A percentile compares a stretch with the other conserved stretches of the same genome.
These are phyloP conservation scores for Prunus salicina DNA, from an alignment of 306 rosid genomes.

Conservation along the genomic window DNA sequence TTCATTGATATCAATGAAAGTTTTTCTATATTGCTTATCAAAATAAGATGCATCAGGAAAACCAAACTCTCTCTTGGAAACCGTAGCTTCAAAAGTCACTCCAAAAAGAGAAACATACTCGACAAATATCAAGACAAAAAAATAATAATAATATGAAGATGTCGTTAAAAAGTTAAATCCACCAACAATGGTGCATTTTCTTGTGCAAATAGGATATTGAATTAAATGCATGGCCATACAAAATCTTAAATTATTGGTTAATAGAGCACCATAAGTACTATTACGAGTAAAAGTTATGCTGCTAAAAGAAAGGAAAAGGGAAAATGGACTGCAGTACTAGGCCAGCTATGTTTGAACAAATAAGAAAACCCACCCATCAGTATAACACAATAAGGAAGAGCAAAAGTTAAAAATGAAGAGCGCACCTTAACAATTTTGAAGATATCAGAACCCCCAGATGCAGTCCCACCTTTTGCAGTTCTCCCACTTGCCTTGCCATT, in stretches of 20 bases:
- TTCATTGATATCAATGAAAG: background rate
- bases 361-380: background rate
- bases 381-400: background rate
- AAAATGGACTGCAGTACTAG: background rate
- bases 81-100: background rate
- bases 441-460: slow-evolving; percentile 81
- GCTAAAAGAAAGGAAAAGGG: background rate
- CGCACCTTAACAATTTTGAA: slow-evolving; percentile 91
- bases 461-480: slow-evolving; percentile 56
- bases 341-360: background rate
- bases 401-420: background rate
- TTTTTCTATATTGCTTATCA: background rate
- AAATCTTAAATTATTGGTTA: background rate
- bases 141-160: background rate
- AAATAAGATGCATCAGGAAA: background rate
- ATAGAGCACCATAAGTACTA: background rate
- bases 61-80: background rate
- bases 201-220: background rate
- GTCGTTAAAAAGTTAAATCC: background rate
- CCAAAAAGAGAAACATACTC: background rate
- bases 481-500: slow-evolving; percentile 61
- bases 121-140: background rate
- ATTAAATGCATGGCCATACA: background rate
- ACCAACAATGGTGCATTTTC: background rate
- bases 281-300: background rate